Conservation (phyloP, 2,329 filamentous ascomycete species). For the Leptosphaerulina australis region DNA sequence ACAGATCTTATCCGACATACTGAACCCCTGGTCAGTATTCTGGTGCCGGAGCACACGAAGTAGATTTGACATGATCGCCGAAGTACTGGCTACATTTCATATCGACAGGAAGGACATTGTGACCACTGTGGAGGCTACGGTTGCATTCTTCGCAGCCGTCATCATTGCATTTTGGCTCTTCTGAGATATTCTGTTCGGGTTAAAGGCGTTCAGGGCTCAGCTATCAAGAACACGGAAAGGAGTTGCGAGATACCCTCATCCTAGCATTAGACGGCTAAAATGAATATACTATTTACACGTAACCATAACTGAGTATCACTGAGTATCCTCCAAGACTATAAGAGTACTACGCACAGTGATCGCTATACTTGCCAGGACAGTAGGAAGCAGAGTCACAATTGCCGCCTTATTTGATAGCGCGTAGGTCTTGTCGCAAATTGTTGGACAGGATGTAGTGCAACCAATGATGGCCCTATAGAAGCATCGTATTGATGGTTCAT, state of each 20-base stretch:
- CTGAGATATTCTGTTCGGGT: neutral
- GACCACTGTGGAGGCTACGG: neutral
- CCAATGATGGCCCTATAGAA: too few species aligned
- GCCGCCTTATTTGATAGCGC: too few species aligned
- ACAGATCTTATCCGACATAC: neutral
- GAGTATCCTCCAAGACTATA: too few species aligned
- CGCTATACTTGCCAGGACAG: too few species aligned
- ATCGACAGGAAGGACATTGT: neutral
- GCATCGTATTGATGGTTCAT: too few species aligned
- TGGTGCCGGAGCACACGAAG: neutral
- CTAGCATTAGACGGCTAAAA: neutral
- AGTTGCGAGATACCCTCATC: constrained; percentile 9
- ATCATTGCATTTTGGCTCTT: neutral
- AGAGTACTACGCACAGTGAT: too few species aligned
- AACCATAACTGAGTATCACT: too few species aligned
- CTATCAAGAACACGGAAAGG: neutral
- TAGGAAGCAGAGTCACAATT: too few species aligned
- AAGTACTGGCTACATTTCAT: neutral
- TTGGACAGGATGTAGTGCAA: too few species aligned
- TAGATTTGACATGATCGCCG: neutral
- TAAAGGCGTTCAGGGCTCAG: neutral
- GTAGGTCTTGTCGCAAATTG: too few species aligned
- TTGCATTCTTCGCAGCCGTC: too few species aligned
- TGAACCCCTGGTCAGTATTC: neutral
- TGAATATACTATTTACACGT: too few species aligned